phyloP scores from a whole-genome alignment of 257 asterid species.

The Jacaranda copaia region DNA sequence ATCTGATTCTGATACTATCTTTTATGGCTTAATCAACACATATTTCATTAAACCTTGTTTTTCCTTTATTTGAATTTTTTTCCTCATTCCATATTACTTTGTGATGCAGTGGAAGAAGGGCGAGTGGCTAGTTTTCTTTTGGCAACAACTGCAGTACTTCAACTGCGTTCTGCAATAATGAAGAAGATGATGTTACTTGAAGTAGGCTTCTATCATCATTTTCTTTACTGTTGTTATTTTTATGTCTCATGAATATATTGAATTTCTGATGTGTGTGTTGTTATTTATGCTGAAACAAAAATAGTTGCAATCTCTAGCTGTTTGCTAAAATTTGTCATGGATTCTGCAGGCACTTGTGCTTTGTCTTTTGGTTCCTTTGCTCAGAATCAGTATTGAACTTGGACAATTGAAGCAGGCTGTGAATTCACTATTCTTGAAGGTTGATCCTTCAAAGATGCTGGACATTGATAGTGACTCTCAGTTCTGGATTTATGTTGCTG shows the following conservation, averaged over 20 bases:
- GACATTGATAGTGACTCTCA: constrained; percentile 57
- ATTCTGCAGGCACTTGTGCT: constrained; percentile 71
- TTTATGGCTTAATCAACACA: constrained; percentile 16
- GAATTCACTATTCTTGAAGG: constrained; percentile 62
- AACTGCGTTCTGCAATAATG: constrained; percentile 63
- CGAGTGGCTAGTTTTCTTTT: constrained; percentile 87
- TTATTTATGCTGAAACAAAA: not conserved
- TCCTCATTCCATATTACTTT: constrained; percentile 37
- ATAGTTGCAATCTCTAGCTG: not conserved
- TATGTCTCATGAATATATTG: constrained; percentile 9
- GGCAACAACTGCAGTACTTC: constrained; percentile 87
- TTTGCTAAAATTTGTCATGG: constrained; percentile 38
- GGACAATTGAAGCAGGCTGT: constrained; percentile 73
- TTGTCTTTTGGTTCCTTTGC: constrained; percentile 74
- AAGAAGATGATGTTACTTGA: constrained; percentile 70
- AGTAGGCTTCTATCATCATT: constrained; percentile 48
- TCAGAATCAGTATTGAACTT: constrained; percentile 79
- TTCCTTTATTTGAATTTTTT: constrained; percentile 28
- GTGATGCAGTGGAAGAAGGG: constrained; percentile 93
- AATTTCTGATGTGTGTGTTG: constrained; percentile 15
- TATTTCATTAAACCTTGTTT: constrained; percentile 23
- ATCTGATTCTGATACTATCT: constrained; percentile 32
- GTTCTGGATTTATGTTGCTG: constrained; percentile 60
- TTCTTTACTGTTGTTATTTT: not conserved
- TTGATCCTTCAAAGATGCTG: constrained; percentile 62